phyloP scores from a whole-genome alignment of 2,329 filamentous ascomycete genomes.

The Cadophora malorum region DNA sequence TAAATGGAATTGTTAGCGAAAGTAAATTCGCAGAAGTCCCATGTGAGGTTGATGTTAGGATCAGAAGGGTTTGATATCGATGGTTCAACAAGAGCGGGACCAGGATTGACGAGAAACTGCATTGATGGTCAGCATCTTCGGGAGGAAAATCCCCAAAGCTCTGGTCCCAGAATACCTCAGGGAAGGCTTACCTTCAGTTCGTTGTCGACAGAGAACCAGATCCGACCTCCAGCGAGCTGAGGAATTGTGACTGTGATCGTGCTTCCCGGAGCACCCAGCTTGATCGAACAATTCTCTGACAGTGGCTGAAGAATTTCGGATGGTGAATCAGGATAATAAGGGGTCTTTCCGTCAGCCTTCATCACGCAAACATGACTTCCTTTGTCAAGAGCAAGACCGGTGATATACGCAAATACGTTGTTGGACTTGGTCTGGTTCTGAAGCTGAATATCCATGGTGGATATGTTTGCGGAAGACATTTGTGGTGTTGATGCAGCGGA shows the following conservation, averaged over 20 bases:
- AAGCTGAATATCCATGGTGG: constrained; percentile 64
- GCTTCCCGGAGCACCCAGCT: constrained; percentile 65
- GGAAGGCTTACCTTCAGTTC: constrained; percentile 52
- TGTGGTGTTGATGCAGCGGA: background rate
- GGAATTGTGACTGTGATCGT: constrained; percentile 69
- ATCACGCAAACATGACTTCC: constrained; percentile 67
- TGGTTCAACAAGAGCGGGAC: constrained; percentile 75
- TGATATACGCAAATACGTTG: constrained; percentile 72
- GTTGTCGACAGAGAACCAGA: constrained; percentile 73
- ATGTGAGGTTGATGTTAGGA: constrained; percentile 64
- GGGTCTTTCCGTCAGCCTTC: constrained; percentile 67
- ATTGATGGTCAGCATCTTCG: background rate
- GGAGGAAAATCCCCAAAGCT: background rate
- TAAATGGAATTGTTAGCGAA: constrained; percentile 67
- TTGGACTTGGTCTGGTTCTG: constrained; percentile 69
- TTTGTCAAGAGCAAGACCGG: constrained; percentile 67
- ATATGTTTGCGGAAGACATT: background rate
- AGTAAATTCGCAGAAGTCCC: constrained; percentile 75
- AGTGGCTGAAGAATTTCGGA: constrained; percentile 57
- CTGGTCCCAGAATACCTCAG: background rate
- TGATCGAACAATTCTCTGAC: constrained; percentile 64
- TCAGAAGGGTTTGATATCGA: constrained; percentile 71
- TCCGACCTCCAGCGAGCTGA: constrained; percentile 71
- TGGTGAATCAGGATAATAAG: constrained; percentile 69
- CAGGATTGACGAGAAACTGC: constrained; percentile 70